Base-by-base conservation (phyloP, 2,329 filamentous ascomycete genomes). In the Colletotrichum neosansevieriae region DNA sequence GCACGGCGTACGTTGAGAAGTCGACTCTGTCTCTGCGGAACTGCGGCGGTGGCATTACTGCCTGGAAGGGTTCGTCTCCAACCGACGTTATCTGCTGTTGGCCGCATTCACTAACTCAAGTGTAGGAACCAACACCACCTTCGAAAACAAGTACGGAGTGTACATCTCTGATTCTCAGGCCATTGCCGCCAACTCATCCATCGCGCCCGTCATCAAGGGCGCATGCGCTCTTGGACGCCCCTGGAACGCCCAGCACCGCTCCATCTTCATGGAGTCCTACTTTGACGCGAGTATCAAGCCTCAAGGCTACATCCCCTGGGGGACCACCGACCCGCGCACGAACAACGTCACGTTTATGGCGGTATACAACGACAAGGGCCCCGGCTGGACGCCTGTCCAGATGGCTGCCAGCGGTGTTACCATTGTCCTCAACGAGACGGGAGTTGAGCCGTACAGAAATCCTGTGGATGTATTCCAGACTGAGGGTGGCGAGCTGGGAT, bases 11-110 rank as follows among this genome's bases (percentile, higher is more conserved):
- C 82, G 81, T 91, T 45, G 82, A 88, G 63, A 79, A 82, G 3
- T 87, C 85, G 1, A 79, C 80, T 0, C 76, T 92, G 2, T 79
- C 81, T 0, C 81, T 92, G 12, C 85, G 90, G 10, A 81, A 79
- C 72, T 92, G 89, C 71, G 88, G 88, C 4, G 90, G 90, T 15
- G 90, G 89, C 11, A 87, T 92, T 61, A 90, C 88, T 0, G 89
- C 90, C 0, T 92, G 89, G 90, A 92, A 92, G 73, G 88, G 87
- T 64, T 50, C 17, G 36, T 49, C 15, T 40, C 32, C 10, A 13
- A 11, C 38, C 21, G 4, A 6, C 1, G 3, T 11, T 4, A 9
- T 53, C 38, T 2, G 11, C 15, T 10, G 6, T 7, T 7, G 29
- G 29, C 29, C 29, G 29, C 15, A n/a, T n/a, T 15, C 19, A 45